Conservation (phyloP, 2,329 filamentous ascomycete genomes). For the Ophiostoma ips region DNA sequence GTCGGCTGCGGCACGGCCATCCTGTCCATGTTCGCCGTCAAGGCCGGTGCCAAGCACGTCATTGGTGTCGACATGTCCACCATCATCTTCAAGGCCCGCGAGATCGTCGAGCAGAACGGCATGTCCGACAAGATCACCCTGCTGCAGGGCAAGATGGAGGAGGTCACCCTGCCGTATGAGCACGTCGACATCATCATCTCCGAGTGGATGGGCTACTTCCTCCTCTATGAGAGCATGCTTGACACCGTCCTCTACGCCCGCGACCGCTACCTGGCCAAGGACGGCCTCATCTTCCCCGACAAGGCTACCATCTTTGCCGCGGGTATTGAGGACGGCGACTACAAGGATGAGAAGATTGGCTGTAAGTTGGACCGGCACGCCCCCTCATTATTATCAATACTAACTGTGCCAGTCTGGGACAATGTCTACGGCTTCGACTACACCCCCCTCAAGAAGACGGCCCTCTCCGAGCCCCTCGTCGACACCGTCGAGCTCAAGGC, state of each 20-base stretch:
- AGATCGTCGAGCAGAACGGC: slow-evolving; percentile 87
- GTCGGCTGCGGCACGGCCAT: slow-evolving; percentile 96
- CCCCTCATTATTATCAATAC: neutral
- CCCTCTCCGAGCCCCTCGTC: slow-evolving; percentile 88
- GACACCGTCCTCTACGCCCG: slow-evolving; percentile 95
- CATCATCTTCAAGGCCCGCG: slow-evolving; percentile 94
- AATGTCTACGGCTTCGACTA: slow-evolving; percentile 99
- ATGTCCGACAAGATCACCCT: slow-evolving; percentile 94
- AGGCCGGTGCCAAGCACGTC: slow-evolving; percentile 93
- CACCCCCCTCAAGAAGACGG: slow-evolving; percentile 81
- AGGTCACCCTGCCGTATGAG: slow-evolving; percentile 81
- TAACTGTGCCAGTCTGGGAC: slow-evolving; percentile 71
- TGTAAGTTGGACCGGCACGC: slow-evolving; percentile 47
- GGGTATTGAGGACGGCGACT: slow-evolving; percentile 95
- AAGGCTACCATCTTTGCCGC: slow-evolving; percentile 96
- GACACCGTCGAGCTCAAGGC: slow-evolving; percentile 97
- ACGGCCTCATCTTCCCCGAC: slow-evolving; percentile 93
- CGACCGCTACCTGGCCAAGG: slow-evolving; percentile 76
- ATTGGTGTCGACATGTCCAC: slow-evolving; percentile 99
- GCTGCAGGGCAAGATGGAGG: slow-evolving; percentile 99
- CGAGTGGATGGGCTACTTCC: slow-evolving; percentile 99
- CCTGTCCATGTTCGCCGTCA: slow-evolving; percentile 97
- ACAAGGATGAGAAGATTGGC: slow-evolving; percentile 99
- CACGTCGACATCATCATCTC: slow-evolving; percentile 99
- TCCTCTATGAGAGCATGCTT: slow-evolving; percentile 97